Conservation (phyloP, 768 basidiomycete species). For the Cyclocybe cylindracea region DNA sequence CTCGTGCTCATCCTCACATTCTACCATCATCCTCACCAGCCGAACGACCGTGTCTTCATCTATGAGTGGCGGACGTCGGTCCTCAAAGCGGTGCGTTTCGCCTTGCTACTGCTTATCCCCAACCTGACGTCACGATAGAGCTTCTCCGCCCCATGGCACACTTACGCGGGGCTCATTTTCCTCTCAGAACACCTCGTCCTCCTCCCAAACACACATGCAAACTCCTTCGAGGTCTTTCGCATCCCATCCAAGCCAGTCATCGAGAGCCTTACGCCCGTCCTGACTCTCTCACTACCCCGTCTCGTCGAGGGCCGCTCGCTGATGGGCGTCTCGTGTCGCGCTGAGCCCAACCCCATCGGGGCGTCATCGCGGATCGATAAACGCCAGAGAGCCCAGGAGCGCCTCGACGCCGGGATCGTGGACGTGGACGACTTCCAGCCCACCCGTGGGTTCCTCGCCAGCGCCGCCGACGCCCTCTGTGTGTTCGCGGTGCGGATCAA, state of each 20-base stretch:
- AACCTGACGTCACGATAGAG: constrained; percentile 9
- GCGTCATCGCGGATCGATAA: constrained; percentile 12
- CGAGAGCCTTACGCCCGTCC: constrained; percentile 17
- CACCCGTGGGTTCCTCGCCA: constrained; percentile 19
- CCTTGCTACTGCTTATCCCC: not conserved
- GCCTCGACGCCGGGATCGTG: not conserved
- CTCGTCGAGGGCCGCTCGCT: constrained; percentile 24
- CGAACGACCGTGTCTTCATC: constrained; percentile 35
- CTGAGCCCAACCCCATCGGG: constrained; percentile 41
- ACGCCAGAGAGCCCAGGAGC: not conserved
- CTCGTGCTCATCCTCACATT: constrained; percentile 39
- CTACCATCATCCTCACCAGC: constrained; percentile 8
- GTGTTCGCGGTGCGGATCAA: constrained; percentile 10
- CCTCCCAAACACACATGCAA: constrained; percentile 30
- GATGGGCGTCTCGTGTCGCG: constrained; percentile 32
- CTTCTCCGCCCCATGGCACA: constrained; percentile 20
- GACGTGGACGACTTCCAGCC: constrained; percentile 10
- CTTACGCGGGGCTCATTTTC: constrained; percentile 33
- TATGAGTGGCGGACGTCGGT: constrained; percentile 45
- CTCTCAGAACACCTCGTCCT: constrained; percentile 32
- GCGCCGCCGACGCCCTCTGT: constrained; percentile 18
- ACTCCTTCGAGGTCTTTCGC: constrained; percentile 36
- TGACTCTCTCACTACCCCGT: constrained; percentile 29
- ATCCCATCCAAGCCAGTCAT: constrained; percentile 23
- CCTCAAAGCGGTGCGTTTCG: constrained; percentile 32